Evolutionary conservation across 257 asterid genomes (phyloP), one percentile per base, ranked within the genome.

Genomic region (Salvia miltiorrhiza): DNA sequence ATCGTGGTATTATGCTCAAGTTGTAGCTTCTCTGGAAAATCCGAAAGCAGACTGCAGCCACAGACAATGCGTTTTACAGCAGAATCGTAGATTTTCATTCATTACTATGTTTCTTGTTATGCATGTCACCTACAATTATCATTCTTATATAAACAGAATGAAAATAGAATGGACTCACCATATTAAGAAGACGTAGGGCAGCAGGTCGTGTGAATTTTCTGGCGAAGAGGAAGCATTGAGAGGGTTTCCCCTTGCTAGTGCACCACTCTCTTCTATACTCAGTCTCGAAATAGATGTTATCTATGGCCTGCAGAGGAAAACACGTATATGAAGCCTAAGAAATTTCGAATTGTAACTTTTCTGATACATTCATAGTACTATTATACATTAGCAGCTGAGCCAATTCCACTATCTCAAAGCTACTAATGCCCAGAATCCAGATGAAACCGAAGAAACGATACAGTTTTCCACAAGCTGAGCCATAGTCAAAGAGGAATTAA

Each of bases 241-340:
- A 92, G 71, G 97, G 99, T 66, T 85, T 93, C 33, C 86, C 95
- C 76, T 84, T 93, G 85, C 94, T 90, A 43, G 93, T 83, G 87
- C 97, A 93, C 99, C 99, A 93, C 76, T 93, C 99, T 80, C 91
- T 88, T 80, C 99, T 83, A 67, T 87, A 84, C 79, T 93, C 97
- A 0, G 97, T 93, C 78, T 90, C 99, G 44, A 80, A 93, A 71
- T 90, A 67, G 68, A 93, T 82, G 77, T 93, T 89, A 74, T 93
- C 97, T 72, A 86, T 77, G 17, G 66, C 96, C 99, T 94, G 85
- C 43, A 59, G 50, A 44, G 44, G 41, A 64, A 4, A 72, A n/a
- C n/a, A 45, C 20, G 40, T 8, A 30, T 43, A 65, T 7, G 48
- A 58, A 48, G 57, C 58, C 59, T 33, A 7, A 6, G 41, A 32